phyloP scores from a whole-genome alignment of 805 yeast species.

The Candida patagonica region DNA sequence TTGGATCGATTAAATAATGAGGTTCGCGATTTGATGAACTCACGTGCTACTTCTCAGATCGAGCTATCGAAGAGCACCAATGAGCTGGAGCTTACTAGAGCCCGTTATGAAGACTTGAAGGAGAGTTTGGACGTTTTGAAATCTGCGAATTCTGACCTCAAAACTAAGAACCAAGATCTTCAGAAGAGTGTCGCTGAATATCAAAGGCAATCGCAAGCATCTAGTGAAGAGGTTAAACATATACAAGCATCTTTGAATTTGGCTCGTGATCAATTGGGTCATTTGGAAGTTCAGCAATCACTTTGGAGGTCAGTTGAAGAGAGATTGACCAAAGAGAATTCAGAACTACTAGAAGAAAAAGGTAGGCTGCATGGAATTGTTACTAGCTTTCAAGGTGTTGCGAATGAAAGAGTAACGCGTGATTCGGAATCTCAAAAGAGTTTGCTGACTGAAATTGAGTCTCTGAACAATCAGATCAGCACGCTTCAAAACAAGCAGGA shows the following conservation, averaged over 20 bases:
- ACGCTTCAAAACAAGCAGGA: constrained; percentile 38
- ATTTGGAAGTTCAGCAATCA: constrained; percentile 45
- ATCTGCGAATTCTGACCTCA: constrained; percentile 39
- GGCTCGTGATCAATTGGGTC: constrained; percentile 37
- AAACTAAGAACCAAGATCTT: constrained; percentile 30
- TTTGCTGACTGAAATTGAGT: constrained; percentile 39
- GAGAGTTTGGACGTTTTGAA: constrained; percentile 34
- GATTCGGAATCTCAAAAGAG: constrained; percentile 42
- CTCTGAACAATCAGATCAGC: constrained; percentile 40
- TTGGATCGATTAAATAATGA: constrained; percentile 42
- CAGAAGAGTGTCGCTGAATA: constrained; percentile 37
- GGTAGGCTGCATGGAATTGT: constrained; percentile 47
- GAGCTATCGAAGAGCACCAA: constrained; percentile 48
- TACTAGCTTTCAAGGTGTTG: constrained; percentile 49
- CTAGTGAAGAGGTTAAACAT: constrained; percentile 47
- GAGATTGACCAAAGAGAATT: constrained; percentile 44
- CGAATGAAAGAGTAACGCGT: constrained; percentile 50
- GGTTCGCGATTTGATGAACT: constrained; percentile 31
- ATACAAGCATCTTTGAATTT: constrained; percentile 38
- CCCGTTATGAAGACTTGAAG: constrained; percentile 37
- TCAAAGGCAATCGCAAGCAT: constrained; percentile 40
- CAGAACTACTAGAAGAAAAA: constrained; percentile 48
- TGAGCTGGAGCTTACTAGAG: constrained; percentile 42
- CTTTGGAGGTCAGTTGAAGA: constrained; percentile 41
- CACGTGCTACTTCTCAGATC: constrained; percentile 40